Evolutionary conservation across 768 basidiomycete genomes (phyloP), one percentile per base, ranked within the genome.

Genomic region (Naganishia onofrii): DNA sequence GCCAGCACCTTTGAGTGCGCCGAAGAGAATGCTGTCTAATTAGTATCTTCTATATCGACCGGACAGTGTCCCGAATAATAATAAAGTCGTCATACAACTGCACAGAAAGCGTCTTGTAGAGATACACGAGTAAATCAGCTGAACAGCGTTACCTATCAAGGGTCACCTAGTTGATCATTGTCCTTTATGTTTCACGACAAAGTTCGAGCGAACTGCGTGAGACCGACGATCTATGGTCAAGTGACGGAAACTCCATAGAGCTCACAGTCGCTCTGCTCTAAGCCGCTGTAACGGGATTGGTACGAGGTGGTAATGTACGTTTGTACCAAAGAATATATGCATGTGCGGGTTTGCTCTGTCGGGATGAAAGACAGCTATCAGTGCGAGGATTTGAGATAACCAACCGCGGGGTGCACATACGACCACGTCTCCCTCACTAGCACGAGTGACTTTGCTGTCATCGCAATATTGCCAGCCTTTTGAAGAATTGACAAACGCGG

Each of bases 391-490:
- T 17, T 38, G 36, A 29, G 17, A n/a, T 12, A 9, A 29, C 44
- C 8, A 23, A 31, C 13, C 31, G 9, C 17, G n/a, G 19, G 8
- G 29, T 54, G 42, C 10, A 77, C 81, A 73, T 73, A 94, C 92
- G 64, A 92, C 89, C 6, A 96, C 90, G 78, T 93, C 89, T 76
- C 87, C 89, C 57, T 88, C 83, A 65, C 91, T 88, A 32, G 87
- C 88, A 53, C 85, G 77, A 58, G 87, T 87, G 70, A 97, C 85
- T 75, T 90, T 90, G 76, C 93, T 93, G 79, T 98, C 95, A 76
- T 96, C 93, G 78, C 93, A 94, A 76, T 91, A 91, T 78, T 89
- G 82, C 96, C 96, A 99, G 44, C 90, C 88, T 38, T 90, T 89
- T 66, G 88, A 85, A 19, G 90, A 92, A 42, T 91, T 87, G 64